Percentiles rank a stretch among this genome's conserved stretches.
These are phyloP conservation scores for Brassica juncea DNA, from an alignment of 345 rosid species.

Conservation along the genomic window DNA sequence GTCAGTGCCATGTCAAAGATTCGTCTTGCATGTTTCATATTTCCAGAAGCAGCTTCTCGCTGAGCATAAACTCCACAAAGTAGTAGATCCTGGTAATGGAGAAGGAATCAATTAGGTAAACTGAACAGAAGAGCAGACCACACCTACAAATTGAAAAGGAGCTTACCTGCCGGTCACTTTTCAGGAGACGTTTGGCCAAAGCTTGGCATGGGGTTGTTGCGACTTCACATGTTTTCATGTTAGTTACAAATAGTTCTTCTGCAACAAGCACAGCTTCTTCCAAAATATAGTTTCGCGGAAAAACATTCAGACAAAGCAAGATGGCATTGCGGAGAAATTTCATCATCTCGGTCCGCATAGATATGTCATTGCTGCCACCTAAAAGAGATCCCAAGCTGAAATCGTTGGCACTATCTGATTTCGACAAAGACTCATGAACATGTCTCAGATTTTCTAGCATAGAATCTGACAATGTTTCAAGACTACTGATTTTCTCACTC, in stretches of 20 bases:
- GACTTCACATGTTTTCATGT: conserved; percentile 56
- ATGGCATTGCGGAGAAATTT: conserved; percentile 80
- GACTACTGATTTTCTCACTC: conserved; percentile 63
- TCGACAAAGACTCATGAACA: conserved; percentile 39
- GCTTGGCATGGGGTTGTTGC: conserved; percentile 69
- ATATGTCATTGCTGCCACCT: conserved; percentile 48
- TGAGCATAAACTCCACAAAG: conserved; percentile 96
- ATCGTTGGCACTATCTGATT: conserved; percentile 40
- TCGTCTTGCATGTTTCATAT: conserved; percentile 83
- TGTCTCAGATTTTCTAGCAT: conserved; percentile 55
- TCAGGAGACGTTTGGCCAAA: conserved; percentile 85
- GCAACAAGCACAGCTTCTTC: conserved; percentile 91
- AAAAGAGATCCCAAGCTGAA: conserved; percentile 52
- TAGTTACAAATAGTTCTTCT: conserved; percentile 70
- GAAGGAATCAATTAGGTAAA: conserved; percentile 7
- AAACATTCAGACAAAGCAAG: conserved; percentile 69
- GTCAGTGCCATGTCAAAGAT: conserved; percentile 92
- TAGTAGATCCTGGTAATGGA: conserved; percentile 65
- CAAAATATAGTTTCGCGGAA: conserved; percentile 75
- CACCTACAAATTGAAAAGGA: conserved; percentile 23
- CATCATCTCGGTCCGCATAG: conserved; percentile 62
- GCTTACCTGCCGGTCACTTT: conserved; percentile 87
- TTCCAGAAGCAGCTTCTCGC: conserved; percentile 83
- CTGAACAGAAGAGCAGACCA: conserved; percentile 15
- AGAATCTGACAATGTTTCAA: conserved; percentile 66